Base-by-base conservation (phyloP, 208 protist species). In the Trypanosoma cruzi region DNA sequence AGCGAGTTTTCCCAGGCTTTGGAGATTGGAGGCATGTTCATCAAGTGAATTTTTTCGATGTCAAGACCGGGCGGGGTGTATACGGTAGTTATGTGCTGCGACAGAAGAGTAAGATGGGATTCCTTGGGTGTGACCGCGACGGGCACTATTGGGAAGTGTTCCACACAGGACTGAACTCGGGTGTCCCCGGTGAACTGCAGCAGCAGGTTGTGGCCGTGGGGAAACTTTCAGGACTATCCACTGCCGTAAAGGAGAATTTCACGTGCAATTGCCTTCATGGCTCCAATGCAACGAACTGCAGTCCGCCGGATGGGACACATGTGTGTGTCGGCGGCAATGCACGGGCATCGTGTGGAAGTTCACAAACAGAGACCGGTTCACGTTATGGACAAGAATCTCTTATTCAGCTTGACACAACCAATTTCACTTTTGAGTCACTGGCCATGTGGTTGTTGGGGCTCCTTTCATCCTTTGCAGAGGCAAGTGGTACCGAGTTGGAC, bases 371-470 rank as follows among this genome's bases (percentile, higher is more conserved):
- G 34, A 24, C 10, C 0, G 3, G 1, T 40, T 22, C 22, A 37
- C 1, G 28, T 36, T 22, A 32, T 29, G 56, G n/a, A 46, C 24
- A 57, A 57, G 3, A n/a, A 1, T 4, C n/a, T 0, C 16, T 42
- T 44, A 22, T 63, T 32, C 22, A 77, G 52, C 52, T 61, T 54
- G 11, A 66, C 16, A 20, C 16, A n/a, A 5, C 69, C n/a, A 32
- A n/a, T 10, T 54, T 84, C 13, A 63, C 59, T 14, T 92, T 85
- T 73, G 59, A 50, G 1, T 52, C 66, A 5, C 57, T 89, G 29
- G 82, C 80, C 20, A n/a, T 83, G 56, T 86, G 80, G 81, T 66
- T 94, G 55, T 55, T 94, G 44, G 64, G 78, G 62, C 52, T 91
- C 54, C 79, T 94, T 34, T 77, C 79, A 28, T 73, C 80, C 11